phyloP scores from a whole-genome alignment of 176 grass and related monocot genomes.

The Eleusine indica region DNA sequence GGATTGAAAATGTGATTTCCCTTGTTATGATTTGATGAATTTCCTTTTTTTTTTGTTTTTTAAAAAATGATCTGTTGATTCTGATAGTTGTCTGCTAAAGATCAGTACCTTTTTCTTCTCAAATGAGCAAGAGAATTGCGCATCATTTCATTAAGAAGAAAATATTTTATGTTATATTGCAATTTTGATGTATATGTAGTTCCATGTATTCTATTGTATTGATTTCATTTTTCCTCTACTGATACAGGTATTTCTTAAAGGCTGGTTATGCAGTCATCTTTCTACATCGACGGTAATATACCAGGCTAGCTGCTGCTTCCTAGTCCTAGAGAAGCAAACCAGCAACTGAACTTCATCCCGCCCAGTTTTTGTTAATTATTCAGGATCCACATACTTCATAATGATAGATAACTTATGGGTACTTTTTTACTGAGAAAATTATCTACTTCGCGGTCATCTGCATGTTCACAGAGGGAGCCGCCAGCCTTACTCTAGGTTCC shows the following conservation, averaged over 20 bases:
- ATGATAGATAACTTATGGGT: not conserved
- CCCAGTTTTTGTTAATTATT: slow-evolving; percentile 11
- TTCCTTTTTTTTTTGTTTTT: too few species aligned
- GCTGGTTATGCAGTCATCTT: slow-evolving; percentile 91
- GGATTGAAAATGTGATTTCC: not conserved
- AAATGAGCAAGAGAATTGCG: not conserved
- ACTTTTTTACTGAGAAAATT: slow-evolving; percentile 23
- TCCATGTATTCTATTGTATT: not conserved
- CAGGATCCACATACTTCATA: not conserved
- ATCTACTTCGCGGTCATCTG: slow-evolving; percentile 7
- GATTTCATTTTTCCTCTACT: not conserved
- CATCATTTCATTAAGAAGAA: not conserved
- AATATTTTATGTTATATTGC: not conserved
- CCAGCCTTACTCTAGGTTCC: slow-evolving; percentile 85
- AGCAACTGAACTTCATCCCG: not conserved
- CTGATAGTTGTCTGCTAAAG: not conserved
- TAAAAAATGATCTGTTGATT: not conserved
- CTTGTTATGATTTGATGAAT: not conserved
- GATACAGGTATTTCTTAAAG: slow-evolving; percentile 81
- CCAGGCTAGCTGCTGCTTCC: not conserved
- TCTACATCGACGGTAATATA: slow-evolving; percentile 59
- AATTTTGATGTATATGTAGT: not conserved
- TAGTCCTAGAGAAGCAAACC: not conserved
- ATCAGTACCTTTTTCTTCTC: not conserved
- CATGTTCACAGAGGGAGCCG: slow-evolving; percentile 65